These are phyloP conservation scores for Haematococcus lacustris DNA, from an alignment of 139 green algal genomes.

Conservation along the genomic window DNA sequence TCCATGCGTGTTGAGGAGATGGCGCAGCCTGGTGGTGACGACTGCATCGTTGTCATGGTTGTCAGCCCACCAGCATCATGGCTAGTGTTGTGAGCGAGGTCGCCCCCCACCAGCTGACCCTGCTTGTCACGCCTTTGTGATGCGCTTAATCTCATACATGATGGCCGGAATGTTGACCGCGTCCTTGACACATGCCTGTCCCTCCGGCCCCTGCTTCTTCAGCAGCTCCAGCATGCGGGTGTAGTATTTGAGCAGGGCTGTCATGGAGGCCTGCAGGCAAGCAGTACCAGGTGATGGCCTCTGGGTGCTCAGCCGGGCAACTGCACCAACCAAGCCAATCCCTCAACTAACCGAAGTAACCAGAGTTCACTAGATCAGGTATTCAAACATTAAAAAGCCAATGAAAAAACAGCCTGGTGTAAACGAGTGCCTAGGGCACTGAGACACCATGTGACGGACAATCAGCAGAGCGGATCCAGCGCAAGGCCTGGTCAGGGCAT, in stretches of 20 bases:
- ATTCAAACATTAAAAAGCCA: too few relatives aligned
- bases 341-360: too few relatives aligned
- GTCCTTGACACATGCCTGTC: conserved; percentile 58
- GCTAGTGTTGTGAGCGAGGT: not conserved
- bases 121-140: conserved; percentile 22
- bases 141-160: conserved; percentile 72
- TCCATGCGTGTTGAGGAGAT: not conserved
- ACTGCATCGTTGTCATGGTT: not conserved
- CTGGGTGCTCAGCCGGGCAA: too few relatives aligned
- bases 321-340: too few relatives aligned
- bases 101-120: not conserved
- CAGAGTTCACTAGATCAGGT: too few relatives aligned
- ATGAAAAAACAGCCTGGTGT: not conserved
- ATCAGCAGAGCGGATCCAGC: too few relatives aligned
- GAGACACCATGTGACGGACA: too few relatives aligned
- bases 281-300: too few relatives aligned
- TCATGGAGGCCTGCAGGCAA: conserved; percentile 79
- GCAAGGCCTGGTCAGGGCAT: too few relatives aligned
- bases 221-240: conserved; percentile 86
- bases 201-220: conserved; percentile 67
- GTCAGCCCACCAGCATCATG: not conserved
- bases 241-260: conserved; percentile 91
- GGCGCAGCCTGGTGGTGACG: not conserved
- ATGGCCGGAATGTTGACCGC: conserved; percentile 89
- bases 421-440: too few relatives aligned